Conservation (phyloP, 345 rosid genomes). For the Ceriops zippeliana region DNA sequence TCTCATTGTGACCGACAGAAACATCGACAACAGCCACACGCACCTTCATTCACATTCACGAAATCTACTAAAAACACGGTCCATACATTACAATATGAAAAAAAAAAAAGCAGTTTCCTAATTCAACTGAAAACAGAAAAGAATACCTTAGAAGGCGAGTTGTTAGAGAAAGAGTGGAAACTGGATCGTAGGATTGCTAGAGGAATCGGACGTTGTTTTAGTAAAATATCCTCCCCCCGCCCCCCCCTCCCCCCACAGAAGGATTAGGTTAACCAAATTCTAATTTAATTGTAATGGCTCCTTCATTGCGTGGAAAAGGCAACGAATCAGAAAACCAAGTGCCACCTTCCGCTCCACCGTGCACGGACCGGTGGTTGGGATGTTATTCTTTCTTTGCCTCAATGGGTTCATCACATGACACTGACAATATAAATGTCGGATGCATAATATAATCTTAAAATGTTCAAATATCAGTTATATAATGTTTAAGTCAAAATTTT, state of each 20-base stretch:
- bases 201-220: conserved; percentile 40
- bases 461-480: no score
- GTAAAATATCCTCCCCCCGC: background rate
- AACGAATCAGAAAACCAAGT: background rate
- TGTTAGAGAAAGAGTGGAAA: conserved; percentile 41
- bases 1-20: conserved; percentile 45
- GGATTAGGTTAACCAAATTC: background rate
- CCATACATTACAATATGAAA: background rate
- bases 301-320: background rate
- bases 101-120: background rate
- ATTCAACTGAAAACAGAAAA: background rate
- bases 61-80: no score
- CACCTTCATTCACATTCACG: conserved; percentile 30
- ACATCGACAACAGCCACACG: conserved; percentile 74
- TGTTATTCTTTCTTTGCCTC: no score
- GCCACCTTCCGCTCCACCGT: background rate
- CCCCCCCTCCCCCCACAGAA: background rate
- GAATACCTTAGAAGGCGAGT: conserved; percentile 46
- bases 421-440: no score
- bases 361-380: no score
- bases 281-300: no score
- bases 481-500: no score
- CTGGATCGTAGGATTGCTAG: conserved; percentile 51
- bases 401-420: no score
- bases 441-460: no score